Percentiles rank a stretch among this genome's conserved stretches.
Conservation (phyloP, 2,329 filamentous ascomycete species). For the Phialocephala sp. region DNA sequence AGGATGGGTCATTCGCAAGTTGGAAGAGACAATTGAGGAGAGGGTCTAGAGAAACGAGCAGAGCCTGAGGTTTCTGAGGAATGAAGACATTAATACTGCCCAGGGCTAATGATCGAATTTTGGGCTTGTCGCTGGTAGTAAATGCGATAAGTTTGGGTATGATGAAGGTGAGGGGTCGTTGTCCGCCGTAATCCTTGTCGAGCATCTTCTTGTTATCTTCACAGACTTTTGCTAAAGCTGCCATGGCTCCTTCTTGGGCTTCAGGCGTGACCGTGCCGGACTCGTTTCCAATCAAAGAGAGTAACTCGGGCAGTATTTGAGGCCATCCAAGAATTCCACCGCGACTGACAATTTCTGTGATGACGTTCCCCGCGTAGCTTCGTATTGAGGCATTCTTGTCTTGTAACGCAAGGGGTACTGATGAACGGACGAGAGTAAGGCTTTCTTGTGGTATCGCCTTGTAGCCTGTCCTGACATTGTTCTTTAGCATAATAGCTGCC, state of each 20-base stretch:
- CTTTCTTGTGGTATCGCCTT: slow-evolving; percentile 76
- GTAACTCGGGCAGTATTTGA: slow-evolving; percentile 81
- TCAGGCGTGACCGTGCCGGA: slow-evolving; percentile 69
- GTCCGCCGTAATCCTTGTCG: slow-evolving; percentile 85
- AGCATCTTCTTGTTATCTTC: slow-evolving; percentile 91
- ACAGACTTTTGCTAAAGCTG: slow-evolving; percentile 91
- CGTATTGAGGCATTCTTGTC: slow-evolving; percentile 84
- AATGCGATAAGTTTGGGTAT: slow-evolving; percentile 91
- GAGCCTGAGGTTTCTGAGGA: slow-evolving; percentile 79
- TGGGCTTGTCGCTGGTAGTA: slow-evolving; percentile 75
- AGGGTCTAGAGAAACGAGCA: slow-evolving; percentile 79
- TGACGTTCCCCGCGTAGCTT: slow-evolving; percentile 88
- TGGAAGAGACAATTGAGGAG: slow-evolving; percentile 84
- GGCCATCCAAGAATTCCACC: slow-evolving; percentile 92
- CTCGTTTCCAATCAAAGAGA: slow-evolving; percentile 78
- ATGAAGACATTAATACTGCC: slow-evolving; percentile 92
- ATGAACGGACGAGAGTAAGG: slow-evolving; percentile 77
- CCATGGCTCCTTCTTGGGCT: slow-evolving; percentile 92
- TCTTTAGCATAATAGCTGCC: slow-evolving; percentile 94
- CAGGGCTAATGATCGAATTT: slow-evolving; percentile 80
- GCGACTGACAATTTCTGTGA: slow-evolving; percentile 86
- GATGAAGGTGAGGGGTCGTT: slow-evolving; percentile 85
- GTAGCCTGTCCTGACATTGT: slow-evolving; percentile 80
- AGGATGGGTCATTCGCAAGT: slow-evolving; percentile 75
- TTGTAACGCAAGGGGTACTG: slow-evolving; percentile 78